Evolutionary conservation across 768 basidiomycete species (phyloP), one percentile per base, ranked within the genome.

Genomic region (Clitopilus hobsonii): DNA sequence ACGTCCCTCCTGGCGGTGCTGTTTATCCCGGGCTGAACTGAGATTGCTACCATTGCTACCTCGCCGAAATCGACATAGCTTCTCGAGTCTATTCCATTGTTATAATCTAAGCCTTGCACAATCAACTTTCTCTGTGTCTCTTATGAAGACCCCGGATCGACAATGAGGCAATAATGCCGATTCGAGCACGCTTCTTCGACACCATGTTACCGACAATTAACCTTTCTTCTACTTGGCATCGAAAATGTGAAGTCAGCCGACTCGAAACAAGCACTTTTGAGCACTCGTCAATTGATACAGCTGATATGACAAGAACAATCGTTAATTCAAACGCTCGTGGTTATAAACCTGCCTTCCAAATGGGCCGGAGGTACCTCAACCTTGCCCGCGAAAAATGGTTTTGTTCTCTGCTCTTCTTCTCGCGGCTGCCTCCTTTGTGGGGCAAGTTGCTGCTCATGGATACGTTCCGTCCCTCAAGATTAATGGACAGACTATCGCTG

Each of bases 391-490:
- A 30, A 30, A 6, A 6, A 30, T 30, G 29, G 49, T 54, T 41
- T 30, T 55, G 20, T 25, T 55, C 20, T 50, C 54, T 27, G 20
- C 54, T 55, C 23, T 50, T 3, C 20, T 49, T 5, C 23, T 55
- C 23, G 28, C 38, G 3, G 23, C 48, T 28, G 54, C 54, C 16
- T 49, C 48, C 1, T 38, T 55, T 16, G 54, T 55, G 1, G 22
- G 54, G 28, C 55, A 64, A 18, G 70, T 65, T 20, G 61, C 65
- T 7, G 71, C 70, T 30, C 70, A 71, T 55, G 71, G 71, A 5
- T 73, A 71, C 48, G 70, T 73, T 7, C 70, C 71, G 8, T 63
- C 58, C 22, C 60, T 73, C 29, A 65, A 61, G 55, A 73, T 73
- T 22, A 67, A 66, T 38, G 65, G 66, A 6, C 60, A 69, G 53